Evolutionary conservation across 2,329 filamentous ascomycete genomes (phyloP).

Genomic region (Aureobasidium sp.): DNA sequence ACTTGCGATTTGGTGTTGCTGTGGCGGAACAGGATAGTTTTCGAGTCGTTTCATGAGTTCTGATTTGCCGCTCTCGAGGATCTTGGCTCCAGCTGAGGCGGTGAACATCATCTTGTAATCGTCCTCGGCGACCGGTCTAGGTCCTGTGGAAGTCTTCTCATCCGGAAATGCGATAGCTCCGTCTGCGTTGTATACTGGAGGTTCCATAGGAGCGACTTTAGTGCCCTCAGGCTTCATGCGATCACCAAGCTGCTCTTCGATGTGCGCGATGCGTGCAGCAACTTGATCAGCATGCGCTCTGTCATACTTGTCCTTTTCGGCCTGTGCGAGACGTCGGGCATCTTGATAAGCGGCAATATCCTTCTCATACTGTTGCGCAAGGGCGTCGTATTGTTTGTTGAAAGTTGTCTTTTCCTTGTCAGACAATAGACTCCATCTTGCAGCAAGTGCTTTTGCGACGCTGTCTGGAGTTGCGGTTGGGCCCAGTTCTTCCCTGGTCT

Average conservation of each 20-base stretch:
- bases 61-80: constrained; percentile 55
- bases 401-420: constrained; percentile 16
- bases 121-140: constrained; percentile 38
- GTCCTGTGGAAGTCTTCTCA: constrained; percentile 18
- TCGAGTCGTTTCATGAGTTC: constrained; percentile 57
- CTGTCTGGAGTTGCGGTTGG: constrained; percentile 18
- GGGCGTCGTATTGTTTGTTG: constrained; percentile 18
- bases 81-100: constrained; percentile 52
- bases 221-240: constrained; percentile 28
- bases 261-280: constrained; percentile 28
- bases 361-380: constrained; percentile 20
- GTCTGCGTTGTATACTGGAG: constrained; percentile 29
- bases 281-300: constrained; percentile 17
- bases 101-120: constrained; percentile 57
- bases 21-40: constrained; percentile 36
- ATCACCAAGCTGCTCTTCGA: constrained; percentile 34
- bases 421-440: constrained; percentile 16
- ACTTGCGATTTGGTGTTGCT: constrained; percentile 22
- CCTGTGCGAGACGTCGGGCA: constrained; percentile 11
- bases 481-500: constrained; percentile 21
- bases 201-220: constrained; percentile 29
- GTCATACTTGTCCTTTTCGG: constrained; percentile 18
- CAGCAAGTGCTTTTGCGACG: constrained; percentile 20
- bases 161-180: constrained; percentile 27
- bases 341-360: constrained; percentile 22